A percentile compares a stretch with the other conserved stretches of the same genome.
Conservation (phyloP, 2,329 filamentous ascomycete genomes). For the Dactylellina drechsleri region DNA sequence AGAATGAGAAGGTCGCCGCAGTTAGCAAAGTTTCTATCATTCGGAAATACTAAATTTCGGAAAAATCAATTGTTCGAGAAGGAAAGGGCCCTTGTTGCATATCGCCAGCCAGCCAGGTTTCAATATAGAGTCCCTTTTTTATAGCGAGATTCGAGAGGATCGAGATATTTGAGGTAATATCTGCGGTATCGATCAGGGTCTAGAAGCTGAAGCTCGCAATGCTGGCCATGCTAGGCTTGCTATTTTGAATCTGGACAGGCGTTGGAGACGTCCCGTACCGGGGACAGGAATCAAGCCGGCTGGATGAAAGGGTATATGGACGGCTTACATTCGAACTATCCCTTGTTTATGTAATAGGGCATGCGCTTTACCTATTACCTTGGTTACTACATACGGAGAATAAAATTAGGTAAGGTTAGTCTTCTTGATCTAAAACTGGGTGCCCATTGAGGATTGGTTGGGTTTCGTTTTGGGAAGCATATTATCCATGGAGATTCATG, state of each 20-base stretch:
- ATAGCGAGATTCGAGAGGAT: conserved; percentile 2
- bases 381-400: conserved; percentile 48
- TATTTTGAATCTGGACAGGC: background rate
- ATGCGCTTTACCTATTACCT: conserved; percentile 85
- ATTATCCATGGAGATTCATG: conserved; percentile 33
- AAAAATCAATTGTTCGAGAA: conserved; percentile 29
- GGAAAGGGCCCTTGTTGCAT: background rate
- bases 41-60: background rate
- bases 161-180: conserved; percentile 28
- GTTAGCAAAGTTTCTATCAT: conserved; percentile 17
- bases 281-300: background rate
- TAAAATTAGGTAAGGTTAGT: conserved; percentile 16
- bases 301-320: background rate
- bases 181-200: conserved; percentile 12
- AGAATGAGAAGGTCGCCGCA: background rate
- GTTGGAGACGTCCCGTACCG: background rate
- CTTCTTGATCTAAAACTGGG: conserved; percentile 8
- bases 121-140: background rate
- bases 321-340: conserved; percentile 68
- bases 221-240: too few species aligned
- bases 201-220: conserved; percentile 4
- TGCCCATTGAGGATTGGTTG: conserved; percentile 1
- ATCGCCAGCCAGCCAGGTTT: background rate
- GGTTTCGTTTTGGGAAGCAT: conserved; percentile 10
- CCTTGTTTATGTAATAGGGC: conserved; percentile 78